These are phyloP conservation scores for Phaseolus lunatus DNA, from an alignment of 306 rosid genomes.

Conservation along the genomic window DNA sequence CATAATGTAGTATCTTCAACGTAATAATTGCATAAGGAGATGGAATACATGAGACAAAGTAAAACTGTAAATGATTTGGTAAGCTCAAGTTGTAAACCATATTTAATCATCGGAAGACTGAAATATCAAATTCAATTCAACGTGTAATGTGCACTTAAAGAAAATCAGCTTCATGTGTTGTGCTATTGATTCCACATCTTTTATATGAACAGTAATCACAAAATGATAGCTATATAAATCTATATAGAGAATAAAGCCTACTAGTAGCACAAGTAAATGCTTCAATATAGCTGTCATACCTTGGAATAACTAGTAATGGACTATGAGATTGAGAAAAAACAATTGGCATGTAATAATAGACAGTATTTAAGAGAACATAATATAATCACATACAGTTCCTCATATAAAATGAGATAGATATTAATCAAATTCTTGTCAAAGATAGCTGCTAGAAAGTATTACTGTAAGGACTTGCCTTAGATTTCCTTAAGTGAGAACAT, in stretches of 20 bases:
- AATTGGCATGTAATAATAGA: not conserved
- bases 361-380: not conserved
- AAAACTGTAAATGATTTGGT: not conserved
- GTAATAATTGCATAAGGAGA: slow-evolving; percentile 9
- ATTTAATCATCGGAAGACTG: slow-evolving; percentile 10
- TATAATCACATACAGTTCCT: not conserved
- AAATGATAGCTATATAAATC: not conserved
- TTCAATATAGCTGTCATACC: not conserved
- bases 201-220: not conserved
- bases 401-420: not conserved
- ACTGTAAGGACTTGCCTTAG: not conserved
- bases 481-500: not conserved
- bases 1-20: slow-evolving; percentile 26
- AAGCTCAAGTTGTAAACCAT: slow-evolving; percentile 23
- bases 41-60: slow-evolving; percentile 8
- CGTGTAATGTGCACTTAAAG: not conserved
- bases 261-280: not conserved
- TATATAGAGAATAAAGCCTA: not conserved
- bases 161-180: not conserved
- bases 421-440: not conserved
- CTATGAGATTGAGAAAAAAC: not conserved
- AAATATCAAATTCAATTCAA: slow-evolving; percentile 26
- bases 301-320: not conserved
- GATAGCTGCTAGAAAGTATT: slow-evolving; percentile 12
- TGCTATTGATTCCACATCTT: not conserved